A percentile compares a stretch with the other conserved stretches of the same genome.
These are phyloP conservation scores for Cymodocea nodosa DNA, from an alignment of 116 monocot genomes.

Conservation along the genomic window DNA sequence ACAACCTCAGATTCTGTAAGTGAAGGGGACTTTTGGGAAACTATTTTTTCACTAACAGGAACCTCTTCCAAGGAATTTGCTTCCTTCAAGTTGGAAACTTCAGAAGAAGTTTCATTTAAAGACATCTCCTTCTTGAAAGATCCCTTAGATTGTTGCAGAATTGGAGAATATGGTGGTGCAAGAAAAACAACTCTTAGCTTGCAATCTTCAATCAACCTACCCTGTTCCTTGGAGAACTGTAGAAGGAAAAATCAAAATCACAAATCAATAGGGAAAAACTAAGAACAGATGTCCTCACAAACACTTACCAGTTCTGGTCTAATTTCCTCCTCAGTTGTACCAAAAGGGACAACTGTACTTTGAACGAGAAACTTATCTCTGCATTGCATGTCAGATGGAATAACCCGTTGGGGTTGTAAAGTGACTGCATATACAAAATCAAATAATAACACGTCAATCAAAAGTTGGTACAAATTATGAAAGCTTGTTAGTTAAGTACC, in stretches of 20 bases:
- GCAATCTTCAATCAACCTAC: slow-evolving; percentile 59
- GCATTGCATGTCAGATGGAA: slow-evolving; percentile 83
- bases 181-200: slow-evolving; percentile 74
- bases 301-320: slow-evolving; percentile 47
- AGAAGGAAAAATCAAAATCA: slow-evolving; percentile 6
- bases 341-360: slow-evolving; percentile 66
- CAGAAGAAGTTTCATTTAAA: not conserved
- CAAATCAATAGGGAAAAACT: slow-evolving; percentile 6
- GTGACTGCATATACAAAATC: slow-evolving; percentile 32
- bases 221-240: slow-evolving; percentile 81
- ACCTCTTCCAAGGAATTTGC: slow-evolving; percentile 1
- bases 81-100: slow-evolving; percentile 10
- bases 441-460: not conserved
- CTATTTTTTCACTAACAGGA: not conserved
- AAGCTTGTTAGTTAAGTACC: not conserved
- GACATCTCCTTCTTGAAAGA: slow-evolving; percentile 31
- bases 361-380: slow-evolving; percentile 96
- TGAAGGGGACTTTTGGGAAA: not conserved
- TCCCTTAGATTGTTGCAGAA: slow-evolving; percentile 43
- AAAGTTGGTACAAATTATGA: not conserved
- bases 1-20: slow-evolving; percentile 3
- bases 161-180: slow-evolving; percentile 54
- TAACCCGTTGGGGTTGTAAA: slow-evolving; percentile 61
- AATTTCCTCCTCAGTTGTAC: slow-evolving; percentile 70
- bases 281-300: slow-evolving; percentile 5